Evolutionary conservation across 2,329 filamentous ascomycete species (phyloP).

Genomic region (Phoma sp.): DNA sequence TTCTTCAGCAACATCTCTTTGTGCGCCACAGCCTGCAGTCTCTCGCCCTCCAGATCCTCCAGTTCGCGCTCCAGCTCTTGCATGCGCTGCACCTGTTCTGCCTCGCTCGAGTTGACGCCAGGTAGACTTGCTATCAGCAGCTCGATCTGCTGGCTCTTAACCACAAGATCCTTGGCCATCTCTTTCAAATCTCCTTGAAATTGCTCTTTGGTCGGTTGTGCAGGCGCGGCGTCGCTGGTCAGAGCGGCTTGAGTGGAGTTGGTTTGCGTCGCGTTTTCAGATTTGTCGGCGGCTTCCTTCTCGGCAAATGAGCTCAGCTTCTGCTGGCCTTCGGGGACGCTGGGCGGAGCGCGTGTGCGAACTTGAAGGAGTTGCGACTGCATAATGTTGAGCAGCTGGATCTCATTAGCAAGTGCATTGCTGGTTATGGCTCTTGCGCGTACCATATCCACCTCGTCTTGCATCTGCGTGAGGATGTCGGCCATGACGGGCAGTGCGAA

Average conservation of each 20-base stretch:
- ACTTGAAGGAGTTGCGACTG: conserved; percentile 54
- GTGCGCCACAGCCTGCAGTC: conserved; percentile 49
- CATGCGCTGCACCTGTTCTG: conserved; percentile 71
- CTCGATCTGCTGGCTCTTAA: conserved; percentile 85
- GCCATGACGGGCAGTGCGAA: conserved; percentile 57
- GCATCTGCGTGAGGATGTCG: conserved; percentile 80
- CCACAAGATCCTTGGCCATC: conserved; percentile 75
- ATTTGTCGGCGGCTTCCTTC: conserved; percentile 34
- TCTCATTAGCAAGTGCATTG: background rate
- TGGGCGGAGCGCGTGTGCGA: conserved; percentile 49
- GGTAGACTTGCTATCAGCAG: conserved; percentile 75
- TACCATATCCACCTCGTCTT: conserved; percentile 85
- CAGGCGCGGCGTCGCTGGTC: conserved; percentile 14
- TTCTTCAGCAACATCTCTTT: conserved; percentile 50
- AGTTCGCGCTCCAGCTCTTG: conserved; percentile 52
- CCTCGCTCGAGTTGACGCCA: conserved; percentile 77
- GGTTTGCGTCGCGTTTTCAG: conserved; percentile 23
- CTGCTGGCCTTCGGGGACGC: conserved; percentile 52
- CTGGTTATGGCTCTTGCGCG: conserved; percentile 11
- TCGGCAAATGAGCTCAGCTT: conserved; percentile 41
- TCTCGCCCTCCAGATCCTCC: conserved; percentile 50
- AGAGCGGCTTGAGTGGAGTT: conserved; percentile 18
- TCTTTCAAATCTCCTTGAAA: conserved; percentile 72
- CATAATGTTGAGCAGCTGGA: conserved; percentile 57
- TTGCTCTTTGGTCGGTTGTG: conserved; percentile 47